Evolutionary conservation across 495 filamentous ascomycete genomes (phyloP).

Genomic region (Bombardia bombarda): DNA sequence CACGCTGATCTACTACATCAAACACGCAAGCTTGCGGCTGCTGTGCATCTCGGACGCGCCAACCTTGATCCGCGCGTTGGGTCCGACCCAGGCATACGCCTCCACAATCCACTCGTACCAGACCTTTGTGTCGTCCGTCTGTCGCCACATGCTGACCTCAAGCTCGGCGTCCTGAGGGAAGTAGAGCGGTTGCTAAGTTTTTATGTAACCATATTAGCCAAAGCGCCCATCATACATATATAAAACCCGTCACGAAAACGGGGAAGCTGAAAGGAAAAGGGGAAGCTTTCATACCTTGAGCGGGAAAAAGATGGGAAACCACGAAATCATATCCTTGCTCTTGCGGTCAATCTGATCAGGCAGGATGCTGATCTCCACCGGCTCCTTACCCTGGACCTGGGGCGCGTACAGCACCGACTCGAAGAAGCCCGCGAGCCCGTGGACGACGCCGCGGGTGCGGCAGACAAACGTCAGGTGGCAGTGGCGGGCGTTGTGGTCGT

Average conservation of each 20-base stretch:
- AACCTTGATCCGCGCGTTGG: conserved; percentile 60
- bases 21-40: conserved; percentile 81
- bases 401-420: conserved; percentile 75
- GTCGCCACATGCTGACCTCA: conserved; percentile 86
- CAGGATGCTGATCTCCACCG: conserved; percentile 83
- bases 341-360: conserved; percentile 87
- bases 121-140: conserved; percentile 89
- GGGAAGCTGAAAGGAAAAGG: no score
- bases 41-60: conserved; percentile 79
- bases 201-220: no score
- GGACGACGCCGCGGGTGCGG: conserved; percentile 68
- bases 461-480: conserved; percentile 67
- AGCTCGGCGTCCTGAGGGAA: conserved; percentile 78
- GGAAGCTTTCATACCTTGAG: conserved; percentile 59
- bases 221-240: no score
- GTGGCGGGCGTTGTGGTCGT: conserved; percentile 81
- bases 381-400: conserved; percentile 23
- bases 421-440: conserved; percentile 92
- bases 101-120: conserved; percentile 99
- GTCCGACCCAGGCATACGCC: conserved; percentile 57
- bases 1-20: conserved; percentile 77
- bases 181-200: conserved; percentile 83
- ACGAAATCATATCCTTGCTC: conserved; percentile 92
- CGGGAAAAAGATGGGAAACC: conserved; percentile 98
- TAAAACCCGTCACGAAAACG: no score